phyloP scores from a whole-genome alignment of 2,329 filamentous ascomycete species.

The Elsinoe batatas region DNA sequence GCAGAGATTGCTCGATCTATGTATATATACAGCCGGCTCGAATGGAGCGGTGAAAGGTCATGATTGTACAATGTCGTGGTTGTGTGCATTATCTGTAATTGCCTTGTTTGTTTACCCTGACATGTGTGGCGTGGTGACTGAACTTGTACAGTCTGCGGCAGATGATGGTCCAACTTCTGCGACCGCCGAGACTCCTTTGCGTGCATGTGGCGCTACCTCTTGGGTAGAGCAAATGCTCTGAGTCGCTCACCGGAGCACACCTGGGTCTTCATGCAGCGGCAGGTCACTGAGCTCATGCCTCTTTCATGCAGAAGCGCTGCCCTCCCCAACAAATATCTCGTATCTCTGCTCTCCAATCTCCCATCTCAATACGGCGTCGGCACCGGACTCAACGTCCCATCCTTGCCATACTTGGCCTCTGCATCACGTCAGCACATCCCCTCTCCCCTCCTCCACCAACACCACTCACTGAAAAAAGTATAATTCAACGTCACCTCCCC shows the following conservation, averaged over 20 bases:
- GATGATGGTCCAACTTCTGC: too few relatives aligned
- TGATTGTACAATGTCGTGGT: slow-evolving; percentile 6
- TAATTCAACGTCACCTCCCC: slow-evolving; percentile 94
- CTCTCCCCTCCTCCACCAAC: neutral
- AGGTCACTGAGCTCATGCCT: neutral
- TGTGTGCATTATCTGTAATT: neutral
- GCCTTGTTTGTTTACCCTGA: neutral
- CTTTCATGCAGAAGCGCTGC: neutral
- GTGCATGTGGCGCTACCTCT: neutral
- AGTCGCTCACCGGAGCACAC: too few relatives aligned
- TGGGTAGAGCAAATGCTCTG: too few relatives aligned
- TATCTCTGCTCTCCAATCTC: neutral
- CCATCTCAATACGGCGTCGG: slow-evolving; percentile 25
- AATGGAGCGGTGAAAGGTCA: neutral
- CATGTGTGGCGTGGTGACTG: too few relatives aligned
- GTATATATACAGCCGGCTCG: slow-evolving; percentile 12
- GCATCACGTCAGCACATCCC: slow-evolving; percentile 19
- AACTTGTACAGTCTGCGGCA: too few relatives aligned
- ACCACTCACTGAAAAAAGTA: slow-evolving; percentile 86
- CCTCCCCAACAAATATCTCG: neutral
- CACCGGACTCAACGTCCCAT: slow-evolving; percentile 57
- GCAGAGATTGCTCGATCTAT: neutral
- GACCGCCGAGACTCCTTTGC: neutral
- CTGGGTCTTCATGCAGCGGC: too few relatives aligned
- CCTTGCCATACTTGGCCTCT: slow-evolving; percentile 79